Evolutionary conservation across 352 stramenopile species (phyloP).

Genomic region (Phytopythium ostracodes): DNA sequence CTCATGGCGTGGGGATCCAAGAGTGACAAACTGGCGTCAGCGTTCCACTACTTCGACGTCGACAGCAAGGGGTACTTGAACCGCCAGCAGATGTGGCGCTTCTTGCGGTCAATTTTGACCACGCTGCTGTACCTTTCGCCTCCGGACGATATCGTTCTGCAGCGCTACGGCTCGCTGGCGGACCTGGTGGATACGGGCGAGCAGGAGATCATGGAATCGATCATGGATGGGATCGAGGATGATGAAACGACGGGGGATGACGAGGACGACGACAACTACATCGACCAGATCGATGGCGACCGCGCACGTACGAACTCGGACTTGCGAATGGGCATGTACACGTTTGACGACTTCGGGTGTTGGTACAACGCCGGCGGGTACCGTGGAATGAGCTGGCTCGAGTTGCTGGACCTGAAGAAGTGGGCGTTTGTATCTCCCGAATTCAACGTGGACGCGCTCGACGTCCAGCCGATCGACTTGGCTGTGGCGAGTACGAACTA

Average conservation of each 20-base stretch:
- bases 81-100: conserved; percentile 78
- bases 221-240: conserved; percentile 54
- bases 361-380: conserved; percentile 86
- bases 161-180: conserved; percentile 56
- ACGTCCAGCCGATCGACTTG: conserved; percentile 64
- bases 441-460: conserved; percentile 63
- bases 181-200: conserved; percentile 77
- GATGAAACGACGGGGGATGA: conserved; percentile 10
- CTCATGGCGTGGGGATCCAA: conserved; percentile 82
- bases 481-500: conserved; percentile 78
- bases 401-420: conserved; percentile 82
- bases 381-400: conserved; percentile 78
- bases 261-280: conserved; percentile 19
- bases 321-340: conserved; percentile 51
- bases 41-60: conserved; percentile 84
- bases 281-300: conserved; percentile 36
- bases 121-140: conserved; percentile 71
- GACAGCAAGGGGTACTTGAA: conserved; percentile 80
- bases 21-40: conserved; percentile 78
- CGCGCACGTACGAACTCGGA: conserved; percentile 45
- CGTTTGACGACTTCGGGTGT: conserved; percentile 79
- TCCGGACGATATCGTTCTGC: conserved; percentile 45
- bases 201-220: conserved; percentile 70
- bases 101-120: conserved; percentile 77
- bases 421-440: conserved; percentile 74